Conservation (phyloP, 176 grass and related monocot genomes). For the Tillandsia fasciculata region DNA sequence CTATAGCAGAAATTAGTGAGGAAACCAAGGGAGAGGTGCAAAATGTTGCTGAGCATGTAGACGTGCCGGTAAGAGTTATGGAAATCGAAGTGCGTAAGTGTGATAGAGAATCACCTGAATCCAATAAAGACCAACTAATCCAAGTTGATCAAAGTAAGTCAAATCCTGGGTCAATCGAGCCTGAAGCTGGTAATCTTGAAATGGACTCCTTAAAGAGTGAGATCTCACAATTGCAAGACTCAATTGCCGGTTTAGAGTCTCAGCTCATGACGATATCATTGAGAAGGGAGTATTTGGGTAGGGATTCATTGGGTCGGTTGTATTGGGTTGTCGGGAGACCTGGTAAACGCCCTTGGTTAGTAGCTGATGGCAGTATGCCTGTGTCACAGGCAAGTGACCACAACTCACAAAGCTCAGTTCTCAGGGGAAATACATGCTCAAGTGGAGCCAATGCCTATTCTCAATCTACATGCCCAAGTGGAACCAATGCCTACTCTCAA, state of each 20-base stretch:
- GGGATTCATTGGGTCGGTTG: constrained; percentile 69
- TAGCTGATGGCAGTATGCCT: constrained; percentile 63
- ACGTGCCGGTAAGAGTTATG: constrained; percentile 3
- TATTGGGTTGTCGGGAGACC: constrained; percentile 80
- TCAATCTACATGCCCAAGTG: constrained; percentile 14
- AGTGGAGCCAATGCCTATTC: constrained; percentile 28
- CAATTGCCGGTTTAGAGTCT: constrained; percentile 60
- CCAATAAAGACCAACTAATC: constrained; percentile 24
- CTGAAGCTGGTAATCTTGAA: constrained; percentile 41
- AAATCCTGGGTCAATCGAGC: constrained; percentile 19
- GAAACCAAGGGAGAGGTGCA: constrained; percentile 20
- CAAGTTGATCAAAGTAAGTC: constrained; percentile 33
- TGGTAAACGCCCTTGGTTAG: constrained; percentile 63
- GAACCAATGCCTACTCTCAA: constrained; percentile 30
- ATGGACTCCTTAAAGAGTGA: constrained; percentile 48
- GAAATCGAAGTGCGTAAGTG: constrained; percentile 18
- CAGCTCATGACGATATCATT: constrained; percentile 58
- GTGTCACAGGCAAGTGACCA: constrained; percentile 30
- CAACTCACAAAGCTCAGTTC: neutral
- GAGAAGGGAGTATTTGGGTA: constrained; percentile 89
- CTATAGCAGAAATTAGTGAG: constrained; percentile 15
- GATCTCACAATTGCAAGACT: constrained; percentile 65
- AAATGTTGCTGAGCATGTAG: constrained; percentile 17
- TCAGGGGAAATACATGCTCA: neutral
- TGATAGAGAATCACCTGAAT: constrained; percentile 43